Evolutionary conservation across 1,284 basidiomycete species (phyloP), one percentile per base, ranked within the genome.

Genomic region (Athelia psychrophila): DNA sequence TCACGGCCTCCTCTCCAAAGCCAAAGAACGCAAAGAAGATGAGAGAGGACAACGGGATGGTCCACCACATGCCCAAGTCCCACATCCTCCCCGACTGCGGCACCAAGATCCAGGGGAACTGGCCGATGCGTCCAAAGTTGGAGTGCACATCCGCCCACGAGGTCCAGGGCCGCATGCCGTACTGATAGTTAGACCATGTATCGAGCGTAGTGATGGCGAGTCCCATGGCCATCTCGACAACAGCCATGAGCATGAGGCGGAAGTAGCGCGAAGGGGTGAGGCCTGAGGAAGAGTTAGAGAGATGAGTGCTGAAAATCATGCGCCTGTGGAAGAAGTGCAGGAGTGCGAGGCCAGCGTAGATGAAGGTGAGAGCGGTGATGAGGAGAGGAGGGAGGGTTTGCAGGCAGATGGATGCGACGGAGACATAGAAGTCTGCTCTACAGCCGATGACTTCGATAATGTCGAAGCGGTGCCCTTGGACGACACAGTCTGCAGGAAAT

Each of bases 181-280:
- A 57, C 6, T 13, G 27, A 13, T 30, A 30, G 27, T 30, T 13
- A 48, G 57, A 57, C 40, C 64, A 64, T 55, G 75, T 64, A 45
- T 66, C 71, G 13, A 72, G 53, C 46, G 64, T 68, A 18, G 69
- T 68, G 15, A 75, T 52, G 4, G 65, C 58, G 19, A 70, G 59
- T 2, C 66, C 65, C 57, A 65, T 72, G 12, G 71, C 18, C 62
- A 78, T 75, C 50, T 78, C 73, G 30, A 68, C 61, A 25, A 70
- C 48, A 1, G 81, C 72, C 53, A 86, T 65, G 2, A 71, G 65
- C 56, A 85, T 77, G 18, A 85, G 73, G 1, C 83, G 78, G 22
- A 85, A 51, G 59, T 81, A 86, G 30, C 76, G 74, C 33, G 61
- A 68, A 33, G 69, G 69, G 20, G 75, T 77, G 22, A 81, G 64